Evolutionary conservation across 2,329 filamentous ascomycete genomes (phyloP).

Genomic region (Trichoderma cornu-damae): DNA sequence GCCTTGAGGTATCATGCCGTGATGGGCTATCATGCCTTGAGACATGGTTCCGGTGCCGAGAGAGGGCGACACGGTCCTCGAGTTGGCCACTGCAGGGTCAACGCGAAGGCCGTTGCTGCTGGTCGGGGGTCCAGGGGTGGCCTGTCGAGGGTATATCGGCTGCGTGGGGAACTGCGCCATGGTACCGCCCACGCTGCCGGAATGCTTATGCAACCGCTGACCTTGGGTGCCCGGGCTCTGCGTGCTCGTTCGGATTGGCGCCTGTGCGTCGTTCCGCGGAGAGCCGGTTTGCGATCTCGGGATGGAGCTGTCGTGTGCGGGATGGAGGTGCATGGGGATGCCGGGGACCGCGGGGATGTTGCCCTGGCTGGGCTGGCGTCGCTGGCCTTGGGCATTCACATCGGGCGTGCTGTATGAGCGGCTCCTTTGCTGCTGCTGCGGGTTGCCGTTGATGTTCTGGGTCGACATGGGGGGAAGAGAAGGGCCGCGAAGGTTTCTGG

Average conservation of each 20-base stretch:
- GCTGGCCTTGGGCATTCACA: conserved; percentile 67
- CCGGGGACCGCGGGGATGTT: conserved; percentile 67
- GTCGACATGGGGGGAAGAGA: conserved; percentile 69
- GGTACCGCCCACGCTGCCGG: conserved; percentile 45
- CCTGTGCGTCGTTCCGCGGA: conserved; percentile 62
- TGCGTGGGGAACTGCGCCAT: conserved; percentile 55
- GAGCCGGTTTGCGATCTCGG: conserved; percentile 79
- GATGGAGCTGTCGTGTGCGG: conserved; percentile 57
- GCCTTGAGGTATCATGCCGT: conserved; percentile 5
- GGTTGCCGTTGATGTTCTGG: conserved; percentile 46
- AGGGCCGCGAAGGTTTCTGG: conserved; percentile 66
- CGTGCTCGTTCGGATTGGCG: conserved; percentile 63
- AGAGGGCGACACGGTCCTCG: conserved; percentile 44
- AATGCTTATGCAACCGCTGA: conserved; percentile 50
- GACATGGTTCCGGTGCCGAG: conserved; percentile 34
- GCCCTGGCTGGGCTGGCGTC: conserved; percentile 49
- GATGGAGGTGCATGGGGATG: conserved; percentile 65
- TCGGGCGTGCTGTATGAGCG: conserved; percentile 94
- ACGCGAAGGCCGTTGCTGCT: conserved; percentile 36
- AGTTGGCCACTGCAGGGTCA: conserved; percentile 36
- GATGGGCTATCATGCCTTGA: conserved; percentile 6
- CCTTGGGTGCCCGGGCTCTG: conserved; percentile 66
- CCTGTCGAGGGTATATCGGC: conserved; percentile 48
- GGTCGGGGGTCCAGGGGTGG: conserved; percentile 35
- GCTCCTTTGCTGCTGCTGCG: conserved; percentile 60